Base-by-base conservation (phyloP, 2,329 filamentous ascomycete genomes). In the Colletotrichum sp. region DNA sequence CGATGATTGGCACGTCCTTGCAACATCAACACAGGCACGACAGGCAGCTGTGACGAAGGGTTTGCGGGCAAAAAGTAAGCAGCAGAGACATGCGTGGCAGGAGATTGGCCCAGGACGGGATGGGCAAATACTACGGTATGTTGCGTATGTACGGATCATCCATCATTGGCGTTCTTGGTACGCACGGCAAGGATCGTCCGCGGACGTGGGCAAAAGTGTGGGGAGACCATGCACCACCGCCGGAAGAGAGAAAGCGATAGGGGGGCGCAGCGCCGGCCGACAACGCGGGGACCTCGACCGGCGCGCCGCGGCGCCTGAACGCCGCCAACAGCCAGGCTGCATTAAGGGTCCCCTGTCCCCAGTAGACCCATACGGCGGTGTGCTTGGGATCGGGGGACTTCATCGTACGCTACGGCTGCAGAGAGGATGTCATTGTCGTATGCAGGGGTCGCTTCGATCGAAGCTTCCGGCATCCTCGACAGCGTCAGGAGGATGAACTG, bases 81-180 rank as follows among this genome's bases (percentile, higher is more conserved):
- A 32, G 52, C 10, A 61, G 55, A 43, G 28, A n/a, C 18, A 43
- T 36, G 21, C 26, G 26, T 24, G n/a, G 43, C 43, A 36, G 32
- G n/a, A 18, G 39, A 72, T 39, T 72, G 61, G 72, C 52, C 30
- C 30, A 21, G 36, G 24, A 43, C n/a, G 16, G 60, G 21, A 43
- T n/a, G 59, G 43, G n/a, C 43, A 52, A 52, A 52, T 52, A 21
- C 43, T 21, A 52, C 43, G 43, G 43, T 12, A 21, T 15, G 43
- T 52, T n/a, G 52, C 39, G 32, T 43, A 63, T 75, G 72, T 66
- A 67, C 68, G 43, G 39, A 67, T 67, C 68, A 75, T 75, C 68
- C 52, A 30, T 61, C 48, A 7, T 43, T 67, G 30, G 57, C 21
- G 18, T 36, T 24, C 24, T 30, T n/a, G 7, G 24, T 30, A 34